Percentiles rank a stretch among this genome's conserved stretches.
These are phyloP conservation scores for Cucurbita ficifolia DNA, from an alignment of 306 rosid species.

Conservation along the genomic window DNA sequence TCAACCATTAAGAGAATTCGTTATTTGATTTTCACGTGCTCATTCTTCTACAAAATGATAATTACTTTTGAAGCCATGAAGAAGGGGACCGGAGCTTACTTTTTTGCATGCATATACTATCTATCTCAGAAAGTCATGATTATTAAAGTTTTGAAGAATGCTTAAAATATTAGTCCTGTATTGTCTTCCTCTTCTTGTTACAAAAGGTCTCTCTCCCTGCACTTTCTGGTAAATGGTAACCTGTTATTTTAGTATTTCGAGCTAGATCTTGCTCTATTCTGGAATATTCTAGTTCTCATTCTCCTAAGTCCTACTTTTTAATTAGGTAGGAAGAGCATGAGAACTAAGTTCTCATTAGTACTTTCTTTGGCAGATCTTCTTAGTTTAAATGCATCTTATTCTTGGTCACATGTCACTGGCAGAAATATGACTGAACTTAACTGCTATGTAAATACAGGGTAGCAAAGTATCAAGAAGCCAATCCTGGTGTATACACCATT, in stretches of 20 bases:
- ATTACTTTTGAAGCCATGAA: not conserved
- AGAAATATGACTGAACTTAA: constrained; percentile 3
- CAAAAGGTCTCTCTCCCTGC: not conserved
- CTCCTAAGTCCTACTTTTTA: not conserved
- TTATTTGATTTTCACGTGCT: not conserved
- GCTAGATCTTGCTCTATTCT: not conserved
- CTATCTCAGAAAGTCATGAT: not conserved
- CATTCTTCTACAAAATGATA: not conserved
- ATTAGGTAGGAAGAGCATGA: not conserved
- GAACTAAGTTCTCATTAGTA: not conserved
- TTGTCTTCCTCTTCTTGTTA: not conserved
- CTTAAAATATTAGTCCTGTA: not conserved
- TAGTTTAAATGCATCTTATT: not conserved
- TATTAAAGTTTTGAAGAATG: not conserved
- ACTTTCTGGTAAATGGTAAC: not conserved
- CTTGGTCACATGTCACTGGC: not conserved
- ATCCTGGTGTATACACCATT: constrained; percentile 79
- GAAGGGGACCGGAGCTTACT: not conserved
- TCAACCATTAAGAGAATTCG: not conserved
- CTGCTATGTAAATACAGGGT: constrained; percentile 48
- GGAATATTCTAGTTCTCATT: not conserved
- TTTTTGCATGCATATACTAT: not conserved
- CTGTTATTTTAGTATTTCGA: not conserved
- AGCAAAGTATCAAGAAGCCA: constrained; percentile 96
- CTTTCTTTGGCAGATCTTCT: not conserved